Conservation (phyloP, 768 basidiomycete species). For the Xerocomus spinulosus region DNA sequence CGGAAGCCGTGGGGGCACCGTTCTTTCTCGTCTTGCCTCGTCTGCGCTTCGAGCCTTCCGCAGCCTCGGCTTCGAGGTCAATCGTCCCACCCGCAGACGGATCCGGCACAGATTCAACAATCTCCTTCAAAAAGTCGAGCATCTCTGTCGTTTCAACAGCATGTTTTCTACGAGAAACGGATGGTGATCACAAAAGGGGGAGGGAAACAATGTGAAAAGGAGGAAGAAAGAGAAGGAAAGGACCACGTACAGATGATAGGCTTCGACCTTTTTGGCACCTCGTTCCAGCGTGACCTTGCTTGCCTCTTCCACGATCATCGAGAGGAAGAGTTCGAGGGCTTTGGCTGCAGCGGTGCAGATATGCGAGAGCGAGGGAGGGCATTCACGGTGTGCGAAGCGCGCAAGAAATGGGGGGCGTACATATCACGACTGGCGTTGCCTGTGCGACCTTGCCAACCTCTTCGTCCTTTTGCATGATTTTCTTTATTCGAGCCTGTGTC, state of each 20-base stretch:
- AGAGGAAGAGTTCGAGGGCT: constrained; percentile 89
- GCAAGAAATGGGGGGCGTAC: constrained; percentile 47
- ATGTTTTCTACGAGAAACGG: constrained; percentile 63
- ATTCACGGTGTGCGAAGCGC: constrained; percentile 13
- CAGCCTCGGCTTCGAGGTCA: constrained; percentile 59
- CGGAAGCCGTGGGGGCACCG: constrained; percentile 31
- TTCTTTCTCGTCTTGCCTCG: constrained; percentile 50
- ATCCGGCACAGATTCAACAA: constrained; percentile 82
- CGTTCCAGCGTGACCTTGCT: constrained; percentile 73
- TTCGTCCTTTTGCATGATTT: constrained; percentile 99
- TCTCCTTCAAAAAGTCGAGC: constrained; percentile 92
- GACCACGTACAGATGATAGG: constrained; percentile 81
- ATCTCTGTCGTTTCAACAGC: constrained; percentile 83
- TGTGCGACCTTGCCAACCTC: constrained; percentile 98
- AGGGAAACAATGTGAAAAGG: too few species aligned
- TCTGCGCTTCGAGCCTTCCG: constrained; percentile 54
- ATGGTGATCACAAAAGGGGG: not conserved
- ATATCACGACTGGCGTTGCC: constrained; percentile 94
- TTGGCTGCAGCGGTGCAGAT: constrained; percentile 59
- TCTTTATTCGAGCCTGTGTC: constrained; percentile 92
- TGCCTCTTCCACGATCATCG: constrained; percentile 76
- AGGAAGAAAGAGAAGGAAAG: not conserved
- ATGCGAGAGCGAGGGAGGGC: not conserved
- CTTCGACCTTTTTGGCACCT: constrained; percentile 85
- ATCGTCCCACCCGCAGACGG: constrained; percentile 81